These are phyloP conservation scores for Fusarium continuum DNA, from an alignment of 2,329 filamentous ascomycete genomes.

Conservation along the genomic window DNA sequence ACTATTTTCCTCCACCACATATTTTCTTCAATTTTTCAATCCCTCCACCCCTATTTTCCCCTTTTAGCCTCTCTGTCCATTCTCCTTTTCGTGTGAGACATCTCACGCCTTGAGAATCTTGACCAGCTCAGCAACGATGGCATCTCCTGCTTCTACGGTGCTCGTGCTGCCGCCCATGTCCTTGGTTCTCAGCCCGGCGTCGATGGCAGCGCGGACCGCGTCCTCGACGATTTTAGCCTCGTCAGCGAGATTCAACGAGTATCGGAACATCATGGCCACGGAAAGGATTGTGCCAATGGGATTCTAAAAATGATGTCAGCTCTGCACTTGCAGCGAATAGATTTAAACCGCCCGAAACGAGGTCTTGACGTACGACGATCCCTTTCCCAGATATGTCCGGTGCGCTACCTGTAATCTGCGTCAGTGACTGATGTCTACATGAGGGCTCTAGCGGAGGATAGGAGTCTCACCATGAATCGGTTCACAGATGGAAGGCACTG, in stretches of 20 bases:
- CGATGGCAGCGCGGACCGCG: conserved; percentile 80
- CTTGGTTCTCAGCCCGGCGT: conserved; percentile 77
- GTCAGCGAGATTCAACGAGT: conserved; percentile 79
- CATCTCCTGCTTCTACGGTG: conserved; percentile 80
- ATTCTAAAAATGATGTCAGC: no score
- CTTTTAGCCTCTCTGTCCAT: no score
- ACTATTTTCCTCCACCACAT: no score
- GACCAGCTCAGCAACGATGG: conserved; percentile 61
- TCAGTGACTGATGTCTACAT: conserved; percentile 18
- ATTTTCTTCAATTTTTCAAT: no score
- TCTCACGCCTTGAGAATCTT: conserved; percentile 30
- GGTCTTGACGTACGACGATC: conserved; percentile 52
- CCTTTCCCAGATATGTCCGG: conserved; percentile 30
- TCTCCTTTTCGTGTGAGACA: no score
- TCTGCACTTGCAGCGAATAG: no score
- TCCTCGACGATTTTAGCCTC: conserved; percentile 81
- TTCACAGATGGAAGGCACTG: conserved; percentile 34
- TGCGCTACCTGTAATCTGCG: conserved; percentile 24
- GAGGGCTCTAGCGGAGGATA: conserved; percentile 17
- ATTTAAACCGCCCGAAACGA: no score
- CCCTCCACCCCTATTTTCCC: no score
- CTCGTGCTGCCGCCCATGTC: conserved; percentile 81
- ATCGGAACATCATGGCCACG: conserved; percentile 95
- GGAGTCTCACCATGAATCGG: conserved; percentile 35
- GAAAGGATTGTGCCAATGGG: conserved; percentile 86